phyloP scores from a whole-genome alignment of 2,329 filamentous ascomycete genomes.

The Cadophora sp. region DNA sequence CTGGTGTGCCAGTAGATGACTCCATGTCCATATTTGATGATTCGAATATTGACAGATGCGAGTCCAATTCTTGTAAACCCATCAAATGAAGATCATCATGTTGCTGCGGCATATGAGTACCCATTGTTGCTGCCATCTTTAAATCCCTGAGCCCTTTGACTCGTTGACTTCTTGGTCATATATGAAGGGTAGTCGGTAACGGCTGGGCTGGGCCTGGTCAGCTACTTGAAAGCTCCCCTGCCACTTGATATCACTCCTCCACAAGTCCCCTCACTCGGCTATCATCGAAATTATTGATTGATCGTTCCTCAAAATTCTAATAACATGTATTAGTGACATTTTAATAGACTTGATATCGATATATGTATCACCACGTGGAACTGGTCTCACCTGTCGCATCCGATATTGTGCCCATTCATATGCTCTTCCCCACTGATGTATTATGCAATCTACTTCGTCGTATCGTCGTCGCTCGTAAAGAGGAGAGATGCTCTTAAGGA shows the following conservation, averaged over 20 bases:
- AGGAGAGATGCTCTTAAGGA: constrained; percentile 25
- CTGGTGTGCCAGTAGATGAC: constrained; percentile 38
- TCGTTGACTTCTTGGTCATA: constrained; percentile 44
- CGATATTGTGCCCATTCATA: constrained; percentile 34
- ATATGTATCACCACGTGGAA: constrained; percentile 44
- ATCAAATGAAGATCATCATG: constrained; percentile 47
- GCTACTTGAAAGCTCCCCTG: constrained; percentile 41
- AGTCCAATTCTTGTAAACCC: constrained; percentile 47
- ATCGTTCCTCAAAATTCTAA: constrained; percentile 30
- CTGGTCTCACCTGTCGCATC: constrained; percentile 43
- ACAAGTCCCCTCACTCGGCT: constrained; percentile 31
- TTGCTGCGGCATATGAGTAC: constrained; percentile 44
- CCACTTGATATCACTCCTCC: constrained; percentile 39
- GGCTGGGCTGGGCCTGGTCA: constrained; percentile 37
- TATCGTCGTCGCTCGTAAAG: constrained; percentile 26
- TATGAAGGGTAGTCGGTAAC: constrained; percentile 35
- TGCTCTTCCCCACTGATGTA: constrained; percentile 29
- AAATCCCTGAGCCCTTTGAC: constrained; percentile 45
- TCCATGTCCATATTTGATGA: constrained; percentile 37
- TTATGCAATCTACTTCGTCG: constrained; percentile 25
- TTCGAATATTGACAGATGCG: constrained; percentile 47
- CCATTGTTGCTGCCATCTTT: constrained; percentile 46
- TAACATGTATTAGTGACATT: constrained; percentile 33
- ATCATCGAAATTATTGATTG: constrained; percentile 34
- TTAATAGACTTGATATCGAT: constrained; percentile 33